Evolutionary conservation across 2,329 filamentous ascomycete genomes (phyloP), one percentile per base, ranked within the genome.

Genomic region (Hirsutella thompsonii): DNA sequence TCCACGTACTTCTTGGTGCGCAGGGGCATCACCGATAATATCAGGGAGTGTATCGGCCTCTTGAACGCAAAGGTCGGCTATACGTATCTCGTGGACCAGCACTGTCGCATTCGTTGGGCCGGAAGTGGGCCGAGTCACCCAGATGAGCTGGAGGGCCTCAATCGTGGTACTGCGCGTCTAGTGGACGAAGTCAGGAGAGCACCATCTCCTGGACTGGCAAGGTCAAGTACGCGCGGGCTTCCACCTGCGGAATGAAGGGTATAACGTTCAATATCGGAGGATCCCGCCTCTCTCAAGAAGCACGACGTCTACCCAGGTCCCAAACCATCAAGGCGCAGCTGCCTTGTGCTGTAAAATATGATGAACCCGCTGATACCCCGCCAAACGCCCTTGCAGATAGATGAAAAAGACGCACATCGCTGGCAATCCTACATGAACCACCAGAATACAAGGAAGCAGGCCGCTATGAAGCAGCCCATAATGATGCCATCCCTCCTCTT

Each of bases 401-500:
- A 49, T 9, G 10, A 20, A 14, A 11, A 13, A 11, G 19, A 11
- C 8, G 8, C 4, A 19, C 20, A 14, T n/a, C 13, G 14, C 13
- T 19, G 8, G 3, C 14, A 19, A 36, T 36, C 42, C 70, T 62
- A 92, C 57, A 79, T 66, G 56, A 92, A 83, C 60, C 79, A 93
- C 54, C 90, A 76, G 54, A 96, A 74, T 64, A 93, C 64, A 52
- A 96, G 63, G 56, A 93, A 93, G 64, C 92, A 96, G 52, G 94
- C 74, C 0, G 88, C 89, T 54, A 98, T 88, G 55, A 98, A 94
- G 37, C 71, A 69, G 16, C 87, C 92, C 67, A 98, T 74, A 49
- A 98, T 94, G 50, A 98, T 81, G 23, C 89, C 89, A 62, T 98
- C 92, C 52, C 92, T 80, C 59, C 90, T 79, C 74, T 94, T 94